Conservation (phyloP, 768 basidiomycete species). For the Hygrophorus russula region DNA sequence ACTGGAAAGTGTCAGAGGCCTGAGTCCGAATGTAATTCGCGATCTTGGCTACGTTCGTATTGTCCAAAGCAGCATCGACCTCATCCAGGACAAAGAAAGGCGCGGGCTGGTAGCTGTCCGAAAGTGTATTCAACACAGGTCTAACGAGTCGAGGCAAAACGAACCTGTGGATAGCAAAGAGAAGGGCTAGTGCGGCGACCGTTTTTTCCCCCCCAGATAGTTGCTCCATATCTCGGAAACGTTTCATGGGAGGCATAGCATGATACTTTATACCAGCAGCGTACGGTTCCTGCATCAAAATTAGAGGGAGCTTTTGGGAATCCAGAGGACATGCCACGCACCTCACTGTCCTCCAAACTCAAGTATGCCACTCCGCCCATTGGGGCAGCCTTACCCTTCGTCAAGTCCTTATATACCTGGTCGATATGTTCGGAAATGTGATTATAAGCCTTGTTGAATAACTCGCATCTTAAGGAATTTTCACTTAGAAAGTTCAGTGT, state of each 20-base stretch:
- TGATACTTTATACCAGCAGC: constrained; percentile 92
- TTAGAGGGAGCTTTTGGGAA: background rate
- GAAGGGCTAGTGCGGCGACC: constrained; percentile 89
- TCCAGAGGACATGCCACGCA: constrained; percentile 19
- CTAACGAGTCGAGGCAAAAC: constrained; percentile 2
- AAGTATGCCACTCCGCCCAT: constrained; percentile 97
- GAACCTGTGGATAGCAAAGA: constrained; percentile 94
- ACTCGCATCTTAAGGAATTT: constrained; percentile 39
- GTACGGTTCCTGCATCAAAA: constrained; percentile 60
- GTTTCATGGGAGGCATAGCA: constrained; percentile 99
- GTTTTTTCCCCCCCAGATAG: constrained; percentile 98
- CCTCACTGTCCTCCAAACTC: constrained; percentile 92
- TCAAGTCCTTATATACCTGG: constrained; percentile 93
- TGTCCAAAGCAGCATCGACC: constrained; percentile 94
- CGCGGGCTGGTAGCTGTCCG: constrained; percentile 78
- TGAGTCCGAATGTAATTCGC: constrained; percentile 87
- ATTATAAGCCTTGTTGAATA: constrained; percentile 93
- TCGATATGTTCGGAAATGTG: constrained; percentile 95
- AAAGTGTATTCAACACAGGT: background rate
- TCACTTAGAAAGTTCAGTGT: background rate
- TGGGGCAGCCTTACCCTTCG: constrained; percentile 87
- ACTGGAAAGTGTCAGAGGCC: constrained; percentile 81
- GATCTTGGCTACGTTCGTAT: constrained; percentile 95
- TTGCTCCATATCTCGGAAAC: constrained; percentile 98
- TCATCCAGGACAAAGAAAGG: constrained; percentile 99